These are phyloP conservation scores for Aspergillus indologenus DNA, from an alignment of 495 filamentous ascomycete genomes.

Conservation along the genomic window DNA sequence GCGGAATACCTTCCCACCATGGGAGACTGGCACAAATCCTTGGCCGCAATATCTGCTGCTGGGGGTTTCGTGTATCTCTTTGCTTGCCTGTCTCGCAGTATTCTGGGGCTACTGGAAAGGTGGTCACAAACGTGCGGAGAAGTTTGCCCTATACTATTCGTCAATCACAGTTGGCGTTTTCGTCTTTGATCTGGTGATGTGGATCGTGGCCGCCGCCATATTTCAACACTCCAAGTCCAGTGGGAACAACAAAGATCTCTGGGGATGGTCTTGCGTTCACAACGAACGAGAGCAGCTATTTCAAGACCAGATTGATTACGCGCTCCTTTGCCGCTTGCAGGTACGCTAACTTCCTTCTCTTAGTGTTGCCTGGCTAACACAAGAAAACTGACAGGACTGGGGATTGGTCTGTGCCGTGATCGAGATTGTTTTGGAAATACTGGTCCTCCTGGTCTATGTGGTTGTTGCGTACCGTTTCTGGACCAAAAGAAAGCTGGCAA, in stretches of 20 bases:
- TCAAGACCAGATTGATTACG: slow-evolving; percentile 75
- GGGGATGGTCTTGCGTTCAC: slow-evolving; percentile 94
- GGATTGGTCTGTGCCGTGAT: slow-evolving; percentile 94
- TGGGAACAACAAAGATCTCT: slow-evolving; percentile 78
- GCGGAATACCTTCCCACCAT: slow-evolving; percentile 76
- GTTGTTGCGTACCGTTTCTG: slow-evolving; percentile 95
- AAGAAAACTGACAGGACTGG: slow-evolving; percentile 66
- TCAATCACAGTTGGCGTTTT: slow-evolving; percentile 90
- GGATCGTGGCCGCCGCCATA: slow-evolving; percentile 81
- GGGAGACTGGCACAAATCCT: slow-evolving; percentile 71
- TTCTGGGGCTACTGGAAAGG: slow-evolving; percentile 86
- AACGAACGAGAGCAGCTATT: slow-evolving; percentile 77
- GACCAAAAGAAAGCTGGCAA: slow-evolving; percentile 88
- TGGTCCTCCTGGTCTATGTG: slow-evolving; percentile 89
- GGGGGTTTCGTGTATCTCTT: slow-evolving; percentile 71
- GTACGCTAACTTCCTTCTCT: slow-evolving; percentile 42
- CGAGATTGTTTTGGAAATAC: slow-evolving; percentile 87
- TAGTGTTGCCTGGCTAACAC: background rate
- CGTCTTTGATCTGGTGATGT: slow-evolving; percentile 90
- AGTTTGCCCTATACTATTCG: slow-evolving; percentile 90
- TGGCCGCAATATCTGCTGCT: slow-evolving; percentile 91
- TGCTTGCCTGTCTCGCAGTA: slow-evolving; percentile 72
- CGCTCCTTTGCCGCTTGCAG: slow-evolving; percentile 91
- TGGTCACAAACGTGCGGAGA: slow-evolving; percentile 85
- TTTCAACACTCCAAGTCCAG: slow-evolving; percentile 72